These are phyloP conservation scores for Blastomyces parvus DNA, from an alignment of 2,329 filamentous ascomycete species.

Conservation along the genomic window DNA sequence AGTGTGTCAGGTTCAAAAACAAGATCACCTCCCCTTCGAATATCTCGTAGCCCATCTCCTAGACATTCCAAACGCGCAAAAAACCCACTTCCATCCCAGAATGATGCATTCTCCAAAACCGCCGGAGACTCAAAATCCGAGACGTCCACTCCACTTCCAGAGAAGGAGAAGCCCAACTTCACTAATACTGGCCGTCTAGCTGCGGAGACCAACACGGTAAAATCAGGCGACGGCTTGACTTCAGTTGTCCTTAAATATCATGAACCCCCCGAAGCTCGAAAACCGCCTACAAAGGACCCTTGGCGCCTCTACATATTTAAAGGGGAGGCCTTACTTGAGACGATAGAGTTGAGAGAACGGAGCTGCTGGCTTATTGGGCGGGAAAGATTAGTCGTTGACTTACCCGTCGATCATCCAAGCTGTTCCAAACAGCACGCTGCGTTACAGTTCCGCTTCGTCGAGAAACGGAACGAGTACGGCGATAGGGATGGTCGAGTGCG, in stretches of 20 bases:
- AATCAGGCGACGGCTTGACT: conserved; percentile 46
- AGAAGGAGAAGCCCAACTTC: conserved; percentile 78
- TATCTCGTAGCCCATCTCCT: conserved; percentile 20
- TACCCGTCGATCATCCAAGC: conserved; percentile 79
- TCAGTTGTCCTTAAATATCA: conserved; percentile 86
- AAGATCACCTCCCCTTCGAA: conserved; percentile 12
- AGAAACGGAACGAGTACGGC: conserved; percentile 76
- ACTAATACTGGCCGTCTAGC: conserved; percentile 70
- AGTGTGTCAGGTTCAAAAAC: conserved; percentile 17
- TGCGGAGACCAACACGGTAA: conserved; percentile 75
- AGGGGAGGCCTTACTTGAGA: conserved; percentile 67
- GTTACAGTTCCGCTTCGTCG: conserved; percentile 79
- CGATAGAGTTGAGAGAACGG: conserved; percentile 61
- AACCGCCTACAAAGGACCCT: conserved; percentile 63
- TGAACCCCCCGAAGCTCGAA: conserved; percentile 85
- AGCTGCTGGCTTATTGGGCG: conserved; percentile 89
- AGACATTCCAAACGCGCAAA: conserved; percentile 25
- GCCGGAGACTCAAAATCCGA: conserved; percentile 21
- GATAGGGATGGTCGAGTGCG: conserved; percentile 69
- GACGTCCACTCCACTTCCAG: conserved; percentile 23
- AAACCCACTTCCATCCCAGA: conserved; percentile 39
- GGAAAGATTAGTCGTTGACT: conserved; percentile 69
- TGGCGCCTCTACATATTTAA: conserved; percentile 97
- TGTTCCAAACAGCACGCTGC: conserved; percentile 93
- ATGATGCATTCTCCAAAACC: conserved; percentile 33